Evolutionary conservation across 805 yeast genomes (phyloP), one percentile per base, ranked within the genome.

Genomic region (Helenozyma rhizophorensis): DNA sequence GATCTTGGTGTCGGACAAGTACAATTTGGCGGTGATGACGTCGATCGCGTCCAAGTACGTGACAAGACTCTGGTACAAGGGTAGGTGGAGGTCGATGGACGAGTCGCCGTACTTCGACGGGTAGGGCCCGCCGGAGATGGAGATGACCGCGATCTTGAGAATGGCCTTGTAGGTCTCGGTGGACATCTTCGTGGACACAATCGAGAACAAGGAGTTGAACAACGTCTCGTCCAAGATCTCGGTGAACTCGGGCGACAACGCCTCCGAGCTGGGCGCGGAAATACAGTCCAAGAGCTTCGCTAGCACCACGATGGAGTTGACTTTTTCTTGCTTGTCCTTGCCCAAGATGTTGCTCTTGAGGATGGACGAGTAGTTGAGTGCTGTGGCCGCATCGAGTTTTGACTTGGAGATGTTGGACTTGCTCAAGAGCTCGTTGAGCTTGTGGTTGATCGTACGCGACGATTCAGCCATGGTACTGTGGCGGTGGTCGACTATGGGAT

Each of bases 251-350:
- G 63, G 56, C 13, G 59, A 54, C 14, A 52, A 51, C 4, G 76
- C 72, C 6, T 71, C 65, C 14, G 60, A 55, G n/a, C 60, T 55
- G 8, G 54, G 44, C 8, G 40, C 22, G 3, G 46, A 34, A 9
- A 63, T 47, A 32, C 62, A 62, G 26, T 74, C 79, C 27, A 76
- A 53, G 17, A 74, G 57, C 41, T 68, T 74, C 21, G 80, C 73
- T 19, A 79, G 53, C 4, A 76, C 76, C 2, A 72, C 70, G 8
- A 78, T 69, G 2, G 75, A 64, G 50, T 72, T 75, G 29, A 71
- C 66, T 40, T 68, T 65, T 36, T 74, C 80, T 30, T 69, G 67
- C 34, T 69, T 70, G 37, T 68, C 73, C 30, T 58, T 58, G 10
- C 73, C 72, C 36, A 68, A 45, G 21, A 74, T 68, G 27, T 70